A percentile compares a stretch with the other conserved stretches of the same genome.
phyloP scores from a whole-genome alignment of 768 basidiomycete genomes.

The Psilocybe cubensis region DNA sequence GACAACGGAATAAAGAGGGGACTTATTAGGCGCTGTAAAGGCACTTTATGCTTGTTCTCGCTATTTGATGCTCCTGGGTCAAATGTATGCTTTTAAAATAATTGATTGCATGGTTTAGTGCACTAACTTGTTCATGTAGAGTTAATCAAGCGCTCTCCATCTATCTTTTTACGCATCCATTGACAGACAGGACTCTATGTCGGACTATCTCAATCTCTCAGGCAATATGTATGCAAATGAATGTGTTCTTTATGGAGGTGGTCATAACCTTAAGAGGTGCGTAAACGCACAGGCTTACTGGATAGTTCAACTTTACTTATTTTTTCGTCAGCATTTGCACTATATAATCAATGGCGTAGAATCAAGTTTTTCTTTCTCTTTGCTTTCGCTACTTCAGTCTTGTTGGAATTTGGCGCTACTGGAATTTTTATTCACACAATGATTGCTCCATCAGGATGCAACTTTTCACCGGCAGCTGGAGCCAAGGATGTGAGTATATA shows the following conservation, averaged over 20 bases:
- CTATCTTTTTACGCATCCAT: background rate
- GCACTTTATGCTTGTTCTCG: conserved; percentile 21
- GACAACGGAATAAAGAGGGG: conserved; percentile 7
- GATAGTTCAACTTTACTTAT: too few relatives aligned
- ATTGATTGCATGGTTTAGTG: background rate
- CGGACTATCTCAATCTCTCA: conserved; percentile 12
- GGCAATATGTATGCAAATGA: conserved; percentile 14
- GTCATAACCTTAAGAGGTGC: conserved; percentile 24
- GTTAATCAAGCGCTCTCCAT: conserved; percentile 12
- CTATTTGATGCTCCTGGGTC: conserved; percentile 19
- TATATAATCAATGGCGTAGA: conserved; percentile 20
- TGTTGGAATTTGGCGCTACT: conserved; percentile 14
- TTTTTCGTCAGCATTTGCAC: conserved; percentile 22
- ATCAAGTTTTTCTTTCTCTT: conserved; percentile 8
- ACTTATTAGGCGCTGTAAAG: conserved; percentile 9
- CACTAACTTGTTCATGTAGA: conserved; percentile 3
- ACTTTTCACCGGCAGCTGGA: background rate
- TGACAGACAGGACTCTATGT: background rate
- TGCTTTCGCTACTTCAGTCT: conserved; percentile 4
- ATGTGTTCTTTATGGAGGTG: conserved; percentile 19
- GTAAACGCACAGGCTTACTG: background rate
- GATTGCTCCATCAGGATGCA: conserved; percentile 1
- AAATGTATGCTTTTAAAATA: conserved; percentile 21
- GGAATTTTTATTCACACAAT: conserved; percentile 3
- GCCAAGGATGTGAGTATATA: background rate